Evolutionary conservation across 1,139 yeast genomes (phyloP).

Genomic region (Arxiozyma bovina): DNA sequence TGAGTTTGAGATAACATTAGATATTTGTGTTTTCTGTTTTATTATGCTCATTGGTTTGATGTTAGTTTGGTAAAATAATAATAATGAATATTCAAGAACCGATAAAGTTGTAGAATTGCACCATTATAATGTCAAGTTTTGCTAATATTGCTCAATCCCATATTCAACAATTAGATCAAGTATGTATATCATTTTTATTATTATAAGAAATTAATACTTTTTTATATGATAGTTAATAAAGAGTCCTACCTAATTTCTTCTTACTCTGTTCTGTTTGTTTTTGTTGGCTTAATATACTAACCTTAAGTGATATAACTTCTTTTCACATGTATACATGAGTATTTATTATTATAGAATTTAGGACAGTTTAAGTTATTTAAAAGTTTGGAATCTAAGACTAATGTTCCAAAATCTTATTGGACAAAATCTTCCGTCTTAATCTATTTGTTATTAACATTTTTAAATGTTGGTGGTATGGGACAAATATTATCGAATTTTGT

Average conservation of each 20-base stretch:
- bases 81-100: too few species aligned
- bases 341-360: constrained; percentile 7
- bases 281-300: neutral
- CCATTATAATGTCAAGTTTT: constrained; percentile 19
- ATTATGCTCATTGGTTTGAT: too few species aligned
- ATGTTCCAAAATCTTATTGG: constrained; percentile 84
- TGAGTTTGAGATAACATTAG: too few species aligned
- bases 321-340: neutral
- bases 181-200: constrained; percentile 10
- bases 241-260: neutral
- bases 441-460: constrained; percentile 69
- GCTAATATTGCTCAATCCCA: constrained; percentile 22
- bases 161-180: constrained; percentile 21
- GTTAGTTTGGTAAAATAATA: too few species aligned
- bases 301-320: neutral
- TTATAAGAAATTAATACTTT: neutral
- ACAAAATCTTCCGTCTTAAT: constrained; percentile 54
- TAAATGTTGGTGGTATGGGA: constrained; percentile 90
- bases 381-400: constrained; percentile 52
- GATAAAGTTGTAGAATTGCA: constrained; percentile 10
- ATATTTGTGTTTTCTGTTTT: too few species aligned
- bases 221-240: neutral
- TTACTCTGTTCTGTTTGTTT: neutral
- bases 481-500: constrained; percentile 87
- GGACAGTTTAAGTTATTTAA: constrained; percentile 35